Percentiles rank a stretch among this genome's conserved stretches.
These are phyloP conservation scores for Hemisphaericaspora nanyangensis DNA, from an alignment of 805 yeast genomes.

Conservation along the genomic window DNA sequence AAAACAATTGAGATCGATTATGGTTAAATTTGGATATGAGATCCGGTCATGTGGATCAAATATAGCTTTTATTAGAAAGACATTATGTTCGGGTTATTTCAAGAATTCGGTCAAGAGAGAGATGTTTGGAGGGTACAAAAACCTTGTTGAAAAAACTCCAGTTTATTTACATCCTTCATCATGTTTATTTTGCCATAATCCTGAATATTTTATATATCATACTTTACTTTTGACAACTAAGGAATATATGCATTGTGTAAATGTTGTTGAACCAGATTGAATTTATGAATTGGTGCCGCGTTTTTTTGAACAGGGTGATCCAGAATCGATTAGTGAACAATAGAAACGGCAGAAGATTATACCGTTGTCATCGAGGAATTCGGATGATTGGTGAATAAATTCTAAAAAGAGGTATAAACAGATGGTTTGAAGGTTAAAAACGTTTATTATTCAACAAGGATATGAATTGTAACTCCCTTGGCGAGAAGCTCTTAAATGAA, in stretches of 20 bases:
- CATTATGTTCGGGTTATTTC: slow-evolving; percentile 66
- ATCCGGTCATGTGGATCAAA: slow-evolving; percentile 52
- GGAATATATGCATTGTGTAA: slow-evolving; percentile 90
- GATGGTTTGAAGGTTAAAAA: too few relatives aligned
- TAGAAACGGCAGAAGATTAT: slow-evolving; percentile 63
- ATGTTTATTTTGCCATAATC: slow-evolving; percentile 54
- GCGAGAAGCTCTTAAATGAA: too few relatives aligned
- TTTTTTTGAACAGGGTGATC: slow-evolving; percentile 64
- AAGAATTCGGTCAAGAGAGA: slow-evolving; percentile 64
- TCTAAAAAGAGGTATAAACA: slow-evolving; percentile 30
- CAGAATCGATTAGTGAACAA: slow-evolving; percentile 43
- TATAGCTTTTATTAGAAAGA: slow-evolving; percentile 53
- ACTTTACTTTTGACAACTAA: slow-evolving; percentile 76
- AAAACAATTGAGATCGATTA: slow-evolving; percentile 58
- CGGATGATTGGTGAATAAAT: slow-evolving; percentile 64
- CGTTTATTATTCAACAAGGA: too few relatives aligned
- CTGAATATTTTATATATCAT: slow-evolving; percentile 80
- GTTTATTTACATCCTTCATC: slow-evolving; percentile 89
- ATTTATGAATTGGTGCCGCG: slow-evolving; percentile 65
- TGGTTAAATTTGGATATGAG: slow-evolving; percentile 46
- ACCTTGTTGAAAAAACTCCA: slow-evolving; percentile 63
- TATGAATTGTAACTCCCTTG: too few relatives aligned
- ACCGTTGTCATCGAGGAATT: slow-evolving; percentile 64
- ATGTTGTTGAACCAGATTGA: slow-evolving; percentile 82
- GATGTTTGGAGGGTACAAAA: slow-evolving; percentile 49